Base-by-base conservation (phyloP, 2,329 filamentous ascomycete genomes). In the Aspergillus felis region DNA sequence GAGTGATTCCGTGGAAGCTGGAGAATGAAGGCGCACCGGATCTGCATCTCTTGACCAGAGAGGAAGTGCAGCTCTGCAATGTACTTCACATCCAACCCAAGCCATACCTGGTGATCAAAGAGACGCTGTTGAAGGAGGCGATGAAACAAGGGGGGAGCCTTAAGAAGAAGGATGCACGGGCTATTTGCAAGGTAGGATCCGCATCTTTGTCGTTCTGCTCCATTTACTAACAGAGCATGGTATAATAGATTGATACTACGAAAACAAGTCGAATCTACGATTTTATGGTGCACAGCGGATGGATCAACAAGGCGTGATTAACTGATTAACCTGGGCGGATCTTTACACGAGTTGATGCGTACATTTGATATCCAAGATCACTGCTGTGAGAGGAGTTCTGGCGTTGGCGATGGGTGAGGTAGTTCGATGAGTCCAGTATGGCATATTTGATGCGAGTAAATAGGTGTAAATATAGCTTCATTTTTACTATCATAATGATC, bases 41-140 rank as follows among this genome's bases (percentile, higher is more conserved):
- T 71, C 76, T 93, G 28, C 94, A 97, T 67, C 84, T 99, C 0
- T 79, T 99, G 47, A 91, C 89, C 0, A 82, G 87, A 0, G 91
- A 95, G 63, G 94, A 99, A 74, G 80, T 85, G 4, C 91, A 96
- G 68, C 79, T 99, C 0, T 99, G 94, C 77, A 90, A 90, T 65
- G 83, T 89, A 44, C 83, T 96, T 14, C 85, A 92, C 46, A 78
- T 99, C 53, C 89, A 94, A 74, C 94, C 94, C 0, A 99, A 99
- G 78, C 91, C 94, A 1, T 99, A 97, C 73, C 76, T 97, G 4
- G 91, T 91, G 69, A 91, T 97, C 75, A 99, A 99, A 75, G 92
- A 97, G 72, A 87, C 90, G 60, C 81, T 97, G n/a, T 76, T 97
- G 53, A 90, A 91, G 67, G 93, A 97, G 71, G 91, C 93, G 0